Conservation (phyloP, 2,329 filamentous ascomycete genomes). For the Harringtonia aguacate region DNA sequence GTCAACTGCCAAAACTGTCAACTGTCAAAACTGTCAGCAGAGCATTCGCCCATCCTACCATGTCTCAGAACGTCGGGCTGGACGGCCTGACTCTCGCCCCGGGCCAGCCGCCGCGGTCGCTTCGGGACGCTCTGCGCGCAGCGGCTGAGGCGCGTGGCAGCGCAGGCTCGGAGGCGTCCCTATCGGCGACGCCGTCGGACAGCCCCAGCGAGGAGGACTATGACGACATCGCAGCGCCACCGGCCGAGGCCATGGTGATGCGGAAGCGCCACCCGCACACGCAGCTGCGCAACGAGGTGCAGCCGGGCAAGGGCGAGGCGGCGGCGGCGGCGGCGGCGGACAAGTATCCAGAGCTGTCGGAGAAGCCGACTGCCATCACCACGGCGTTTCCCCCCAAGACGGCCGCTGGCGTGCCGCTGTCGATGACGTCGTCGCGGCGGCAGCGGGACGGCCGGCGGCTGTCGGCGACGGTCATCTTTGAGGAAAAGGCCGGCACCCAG, state of each 20-base stretch:
- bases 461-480: constrained; percentile 13
- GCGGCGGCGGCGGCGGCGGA: background rate
- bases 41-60: no score
- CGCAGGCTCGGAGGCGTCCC: constrained; percentile 7
- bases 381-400: no score
- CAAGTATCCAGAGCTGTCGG: background rate
- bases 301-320: background rate
- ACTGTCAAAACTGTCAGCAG: no score
- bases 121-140: constrained; percentile 13
- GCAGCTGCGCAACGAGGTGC: constrained; percentile 6
- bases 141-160: background rate
- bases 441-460: constrained; percentile 5
- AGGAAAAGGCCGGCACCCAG: constrained; percentile 2
- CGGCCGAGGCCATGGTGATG: constrained; percentile 13
- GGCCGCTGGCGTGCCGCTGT: no score
- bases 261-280: constrained; percentile 8
- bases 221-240: constrained; percentile 21
- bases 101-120: constrained; percentile 7
- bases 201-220: constrained; percentile 36
- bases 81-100: background rate
- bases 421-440: background rate
- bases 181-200: constrained; percentile 23
- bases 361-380: background rate
- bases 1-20: no score
- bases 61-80: no score